Evolutionary conservation across 331 rosid species (phyloP), one percentile per base, ranked within the genome.

Genomic region (Cydonia oblonga): DNA sequence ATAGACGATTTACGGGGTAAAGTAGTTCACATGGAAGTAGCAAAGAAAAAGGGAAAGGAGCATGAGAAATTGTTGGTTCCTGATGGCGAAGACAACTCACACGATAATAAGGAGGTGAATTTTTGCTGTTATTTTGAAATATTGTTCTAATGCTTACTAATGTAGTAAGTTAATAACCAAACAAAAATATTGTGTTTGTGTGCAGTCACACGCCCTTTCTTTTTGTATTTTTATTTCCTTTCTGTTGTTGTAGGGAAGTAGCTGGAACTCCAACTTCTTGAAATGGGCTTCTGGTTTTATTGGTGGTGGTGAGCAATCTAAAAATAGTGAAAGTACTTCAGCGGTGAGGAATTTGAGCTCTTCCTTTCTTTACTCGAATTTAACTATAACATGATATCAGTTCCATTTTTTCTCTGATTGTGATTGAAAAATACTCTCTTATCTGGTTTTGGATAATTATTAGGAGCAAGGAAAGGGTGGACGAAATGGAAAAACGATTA

Each of bases 231-330:
- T 49, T 49, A 49, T 49, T 42, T 74, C 77, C 74, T 20, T 60
- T 53, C n/a, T 64, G 24, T 68, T 75, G 33, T 65, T 38, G 42
- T 38, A 95, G 99, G 96, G 86, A 76, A 83, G 74, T 82, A 64
- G 83, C 80, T 95, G 99, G 99, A 90, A 95, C 85, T 83, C 96
- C 64, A 91, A 89, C 84, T 71, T 95, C 46, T 63, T 91, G 66
- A 95, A 86, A 84, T 95, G 99, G 99, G 97, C 99, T 69, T 84
- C 96, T 83, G 96, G 92, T 77, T 86, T 95, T 73, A 87, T 95
- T 82, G 76, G 96, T 75, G 79, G 86, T 75, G 82, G 71, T 69
- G 92, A 88, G 26, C 90, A 67, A 59, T 81, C 90, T 30, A 89
- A 85, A 83, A 85, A 71, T 70, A 70, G 87, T 75, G 86, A 83